Evolutionary conservation across 345 rosid species (phyloP).

Genomic region (Jatropha curcas): DNA sequence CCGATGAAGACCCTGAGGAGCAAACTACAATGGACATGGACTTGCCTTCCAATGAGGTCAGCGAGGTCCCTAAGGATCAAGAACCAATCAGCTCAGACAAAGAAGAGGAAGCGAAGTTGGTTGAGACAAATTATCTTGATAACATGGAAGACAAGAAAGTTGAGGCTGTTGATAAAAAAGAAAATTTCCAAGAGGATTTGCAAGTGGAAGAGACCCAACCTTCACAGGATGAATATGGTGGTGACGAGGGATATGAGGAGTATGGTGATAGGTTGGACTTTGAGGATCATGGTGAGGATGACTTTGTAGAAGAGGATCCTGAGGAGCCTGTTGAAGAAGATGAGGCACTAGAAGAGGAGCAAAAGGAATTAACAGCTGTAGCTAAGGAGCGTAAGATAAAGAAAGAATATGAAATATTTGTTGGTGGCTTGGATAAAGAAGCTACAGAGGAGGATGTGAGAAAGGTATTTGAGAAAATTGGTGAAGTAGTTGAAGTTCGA

Average conservation of each 20-base stretch:
- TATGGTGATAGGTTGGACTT: slow-evolving; percentile 58
- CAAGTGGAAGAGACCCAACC: slow-evolving; percentile 25
- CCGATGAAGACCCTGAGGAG: slow-evolving; percentile 19
- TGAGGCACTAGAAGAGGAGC: slow-evolving; percentile 49
- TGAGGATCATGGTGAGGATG: slow-evolving; percentile 56
- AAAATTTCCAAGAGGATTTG: slow-evolving; percentile 20
- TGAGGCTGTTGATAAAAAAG: slow-evolving; percentile 18
- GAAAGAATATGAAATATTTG: slow-evolving; percentile 63
- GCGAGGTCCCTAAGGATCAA: slow-evolving; percentile 11
- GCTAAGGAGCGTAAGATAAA: slow-evolving; percentile 53
- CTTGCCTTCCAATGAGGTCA: slow-evolving; percentile 13
- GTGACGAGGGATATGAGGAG: slow-evolving; percentile 52
- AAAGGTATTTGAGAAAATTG: slow-evolving; percentile 55
- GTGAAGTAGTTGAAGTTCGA: slow-evolving; percentile 57
- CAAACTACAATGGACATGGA: slow-evolving; percentile 10
- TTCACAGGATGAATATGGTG: slow-evolving; percentile 32
- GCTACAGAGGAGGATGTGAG: slow-evolving; percentile 60
- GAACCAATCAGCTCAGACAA: background rate
- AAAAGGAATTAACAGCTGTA: slow-evolving; percentile 42
- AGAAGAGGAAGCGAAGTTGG: slow-evolving; percentile 16
- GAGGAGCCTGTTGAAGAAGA: slow-evolving; percentile 48
- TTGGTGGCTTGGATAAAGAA: slow-evolving; percentile 59
- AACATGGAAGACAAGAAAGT: slow-evolving; percentile 17
- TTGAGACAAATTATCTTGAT: slow-evolving; percentile 13
- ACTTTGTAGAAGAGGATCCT: slow-evolving; percentile 40